These are phyloP conservation scores for Aspergillus eucalypticola DNA, from an alignment of 2,329 filamentous ascomycete species.

Conservation along the genomic window DNA sequence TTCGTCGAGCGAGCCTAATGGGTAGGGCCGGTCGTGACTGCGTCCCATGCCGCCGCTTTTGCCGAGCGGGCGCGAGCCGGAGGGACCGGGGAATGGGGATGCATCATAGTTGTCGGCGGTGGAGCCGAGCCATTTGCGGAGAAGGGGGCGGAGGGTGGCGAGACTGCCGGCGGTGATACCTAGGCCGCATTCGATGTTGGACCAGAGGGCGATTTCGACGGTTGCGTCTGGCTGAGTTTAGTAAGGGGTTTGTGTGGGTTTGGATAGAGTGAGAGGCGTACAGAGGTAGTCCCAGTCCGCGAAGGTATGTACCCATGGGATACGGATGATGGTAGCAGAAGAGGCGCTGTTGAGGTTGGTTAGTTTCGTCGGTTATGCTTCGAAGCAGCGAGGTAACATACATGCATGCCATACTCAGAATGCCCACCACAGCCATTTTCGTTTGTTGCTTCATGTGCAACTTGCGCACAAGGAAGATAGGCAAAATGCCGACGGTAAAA, in stretches of 20 bases:
- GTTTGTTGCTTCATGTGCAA: slow-evolving; percentile 56
- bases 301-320: slow-evolving; percentile 43
- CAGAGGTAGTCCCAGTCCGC: slow-evolving; percentile 40
- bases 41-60: not conserved
- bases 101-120: slow-evolving; percentile 20
- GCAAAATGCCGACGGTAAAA: slow-evolving; percentile 55
- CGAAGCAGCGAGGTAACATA: slow-evolving; percentile 15
- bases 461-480: slow-evolving; percentile 56
- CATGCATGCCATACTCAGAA: slow-evolving; percentile 54
- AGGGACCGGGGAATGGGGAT: slow-evolving; percentile 22
- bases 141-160: slow-evolving; percentile 51
- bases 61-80: slow-evolving; percentile 22
- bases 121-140: slow-evolving; percentile 36
- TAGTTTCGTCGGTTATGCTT: not conserved
- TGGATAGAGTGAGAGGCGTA: slow-evolving; percentile 16
- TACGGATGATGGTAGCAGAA: slow-evolving; percentile 47
- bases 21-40: slow-evolving; percentile 22
- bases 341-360: slow-evolving; percentile 37
- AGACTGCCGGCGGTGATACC: slow-evolving; percentile 50
- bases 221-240: slow-evolving; percentile 37
- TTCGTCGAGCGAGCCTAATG: slow-evolving; percentile 30
- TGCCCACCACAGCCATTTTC: slow-evolving; percentile 54
- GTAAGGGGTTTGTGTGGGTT: not conserved
- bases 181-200: slow-evolving; percentile 36
- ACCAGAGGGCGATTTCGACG: slow-evolving; percentile 46